These are phyloP conservation scores for Paramecium sexaurelia DNA, from an alignment of 73 alveolate genomes.

Conservation along the genomic window DNA sequence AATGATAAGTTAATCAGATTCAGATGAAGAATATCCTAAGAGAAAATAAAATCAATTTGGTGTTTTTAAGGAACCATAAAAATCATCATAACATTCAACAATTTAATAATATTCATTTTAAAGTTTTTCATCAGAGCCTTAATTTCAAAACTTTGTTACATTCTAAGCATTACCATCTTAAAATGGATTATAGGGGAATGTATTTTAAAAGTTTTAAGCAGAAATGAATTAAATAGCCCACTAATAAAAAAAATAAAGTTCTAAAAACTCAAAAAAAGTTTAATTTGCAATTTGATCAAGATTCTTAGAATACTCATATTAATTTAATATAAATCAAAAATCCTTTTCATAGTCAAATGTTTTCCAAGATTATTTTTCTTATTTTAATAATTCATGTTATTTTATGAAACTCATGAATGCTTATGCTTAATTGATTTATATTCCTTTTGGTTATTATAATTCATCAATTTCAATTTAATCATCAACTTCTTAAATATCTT, in stretches of 20 bases:
- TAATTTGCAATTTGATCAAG: background rate
- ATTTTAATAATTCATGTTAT: background rate
- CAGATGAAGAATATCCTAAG: conserved; percentile 12
- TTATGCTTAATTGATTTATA: background rate
- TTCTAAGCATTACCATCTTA: conserved; percentile 22
- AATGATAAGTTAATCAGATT: conserved; percentile 19
- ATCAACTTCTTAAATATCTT: background rate
- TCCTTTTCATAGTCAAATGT: conserved; percentile 14
- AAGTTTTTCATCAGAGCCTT: conserved; percentile 6
- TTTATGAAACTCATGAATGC: background rate
- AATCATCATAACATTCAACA: conserved; percentile 22
- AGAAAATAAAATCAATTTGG: background rate
- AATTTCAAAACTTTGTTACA: conserved; percentile 41
- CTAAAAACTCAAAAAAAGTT: background rate
- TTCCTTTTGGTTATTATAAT: background rate
- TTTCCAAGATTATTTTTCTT: background rate
- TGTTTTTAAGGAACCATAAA: background rate
- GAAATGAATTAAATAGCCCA: background rate
- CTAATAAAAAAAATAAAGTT: background rate
- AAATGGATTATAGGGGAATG: background rate
- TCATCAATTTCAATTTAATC: conserved; percentile 18
- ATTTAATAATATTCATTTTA: conserved; percentile 14
- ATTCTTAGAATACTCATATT: background rate
- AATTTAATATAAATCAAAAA: background rate
- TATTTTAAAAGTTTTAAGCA: background rate